These are phyloP conservation scores for Ceratopteris richardii DNA, from an alignment of 75 land plant species.

Conservation along the genomic window DNA sequence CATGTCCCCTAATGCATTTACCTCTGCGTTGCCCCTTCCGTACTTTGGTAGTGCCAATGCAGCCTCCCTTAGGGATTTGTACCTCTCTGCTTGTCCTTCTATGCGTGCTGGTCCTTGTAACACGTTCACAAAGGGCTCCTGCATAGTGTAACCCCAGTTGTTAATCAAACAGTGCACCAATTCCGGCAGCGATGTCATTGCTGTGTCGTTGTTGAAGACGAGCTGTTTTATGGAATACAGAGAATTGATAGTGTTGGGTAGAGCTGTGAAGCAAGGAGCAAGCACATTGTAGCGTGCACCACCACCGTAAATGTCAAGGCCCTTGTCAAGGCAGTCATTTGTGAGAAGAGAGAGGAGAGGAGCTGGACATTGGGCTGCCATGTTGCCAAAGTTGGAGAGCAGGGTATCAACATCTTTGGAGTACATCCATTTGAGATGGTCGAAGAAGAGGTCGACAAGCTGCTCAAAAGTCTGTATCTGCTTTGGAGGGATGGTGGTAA, in stretches of 20 bases:
- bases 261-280: constrained; percentile 5
- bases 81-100: constrained; percentile 2
- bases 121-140: constrained; percentile 6
- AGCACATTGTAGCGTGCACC: constrained; percentile 3
- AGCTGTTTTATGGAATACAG: constrained; percentile 2
- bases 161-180: constrained; percentile 1
- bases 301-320: constrained; percentile 1
- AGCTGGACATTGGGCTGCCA: constrained; percentile 1
- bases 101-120: constrained; percentile 3
- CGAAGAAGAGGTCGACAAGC: not conserved
- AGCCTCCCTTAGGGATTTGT: not conserved
- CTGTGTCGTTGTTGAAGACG: constrained; percentile 2
- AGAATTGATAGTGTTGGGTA: constrained; percentile 4
- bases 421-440: constrained; percentile 4
- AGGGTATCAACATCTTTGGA: not conserved
- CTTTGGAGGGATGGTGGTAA: constrained; percentile 5
- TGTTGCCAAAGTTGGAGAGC: not conserved
- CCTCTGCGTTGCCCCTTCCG: not conserved
- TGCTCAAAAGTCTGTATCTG: constrained; percentile 1
- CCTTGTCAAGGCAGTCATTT: constrained; percentile 6
- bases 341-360: constrained; percentile 2
- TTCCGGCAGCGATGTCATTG: constrained; percentile 2
- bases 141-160: constrained; percentile 1
- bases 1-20: constrained; percentile 3
- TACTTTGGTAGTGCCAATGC: constrained; percentile 1